Base-by-base conservation (phyloP, 2,329 filamentous ascomycete species). In the Penicillium sp. region DNA sequence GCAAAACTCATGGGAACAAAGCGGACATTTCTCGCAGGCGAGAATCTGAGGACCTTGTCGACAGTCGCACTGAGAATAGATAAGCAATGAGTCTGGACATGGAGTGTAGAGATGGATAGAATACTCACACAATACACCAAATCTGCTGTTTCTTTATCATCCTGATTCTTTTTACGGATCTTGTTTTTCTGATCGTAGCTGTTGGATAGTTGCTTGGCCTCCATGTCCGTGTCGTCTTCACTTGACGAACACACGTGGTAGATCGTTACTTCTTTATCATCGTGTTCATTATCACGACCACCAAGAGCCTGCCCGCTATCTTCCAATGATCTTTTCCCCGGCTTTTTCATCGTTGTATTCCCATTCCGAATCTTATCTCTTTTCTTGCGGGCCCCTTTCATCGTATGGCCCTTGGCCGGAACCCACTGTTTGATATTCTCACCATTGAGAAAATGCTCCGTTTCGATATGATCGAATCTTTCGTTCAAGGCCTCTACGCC, bases 401-500 rank as follows among this genome's bases (percentile, higher is more conserved):
- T 64, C 24, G 59, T 46, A 59, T 68, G 63, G 2, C 64, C 63
- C 2, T 61, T 64, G 2, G 65, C 65, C 4, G 65, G 65, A 38
- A 68, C 38, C 73, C 73, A 75, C 35, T 67, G 62, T 6, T 56
- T 63, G 21, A 74, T 72, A 6, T 63, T 62, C 52, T 71, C 60
- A 3, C 71, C 71, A 52, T 73, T 70, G 47, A 24, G 45, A n/a
- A 76, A 78, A 63, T 79, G 77, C 30, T 35, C 11, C 16, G 82
- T 70, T 58, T 91, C 90, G 61, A 96, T 92, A 66, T 96, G 91
- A 63, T 92, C 76, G 61, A 83, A 84, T 2, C 85, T 72, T 61
- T 83, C 79, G 7, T 82, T 81, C 81, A 82, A 83, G 0, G 84
- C 83, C 23, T 81, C 81, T 1, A 78, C 68, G 3, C 81, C 78